A percentile compares a stretch with the other conserved stretches of the same genome.
These are phyloP conservation scores for Amylocarpus encephaloides DNA, from an alignment of 2,329 filamentous ascomycete species.

Conservation along the genomic window DNA sequence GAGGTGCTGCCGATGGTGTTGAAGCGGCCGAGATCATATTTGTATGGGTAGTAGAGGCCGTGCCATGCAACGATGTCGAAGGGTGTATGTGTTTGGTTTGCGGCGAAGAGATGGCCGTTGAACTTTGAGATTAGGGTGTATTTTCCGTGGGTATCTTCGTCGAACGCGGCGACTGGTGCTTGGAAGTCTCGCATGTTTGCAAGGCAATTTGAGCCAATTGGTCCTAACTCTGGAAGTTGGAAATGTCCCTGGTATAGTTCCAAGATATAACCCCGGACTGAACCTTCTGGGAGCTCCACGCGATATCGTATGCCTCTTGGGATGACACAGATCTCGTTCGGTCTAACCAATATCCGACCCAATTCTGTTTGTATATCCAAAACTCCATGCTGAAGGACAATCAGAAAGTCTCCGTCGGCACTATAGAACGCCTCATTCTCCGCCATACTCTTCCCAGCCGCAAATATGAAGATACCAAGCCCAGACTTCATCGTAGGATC, in stretches of 20 bases:
- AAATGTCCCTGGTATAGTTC: slow-evolving; percentile 71
- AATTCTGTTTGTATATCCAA: slow-evolving; percentile 74
- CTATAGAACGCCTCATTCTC: slow-evolving; percentile 74
- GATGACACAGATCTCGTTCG: slow-evolving; percentile 72
- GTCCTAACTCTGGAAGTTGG: slow-evolving; percentile 63
- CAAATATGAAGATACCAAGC: slow-evolving; percentile 74
- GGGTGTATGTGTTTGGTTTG: slow-evolving; percentile 61
- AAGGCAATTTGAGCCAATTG: slow-evolving; percentile 68
- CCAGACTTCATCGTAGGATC: slow-evolving; percentile 74
- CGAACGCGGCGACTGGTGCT: slow-evolving; percentile 62
- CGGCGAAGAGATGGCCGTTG: slow-evolving; percentile 59
- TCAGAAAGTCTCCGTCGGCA: slow-evolving; percentile 71
- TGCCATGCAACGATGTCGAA: slow-evolving; percentile 80
- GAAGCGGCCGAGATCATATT: slow-evolving; percentile 75
- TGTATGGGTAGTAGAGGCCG: slow-evolving; percentile 52
- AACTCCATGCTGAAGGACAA: slow-evolving; percentile 68
- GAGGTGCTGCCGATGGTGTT: slow-evolving; percentile 67
- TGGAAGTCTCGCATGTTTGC: slow-evolving; percentile 73
- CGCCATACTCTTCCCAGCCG: slow-evolving; percentile 71
- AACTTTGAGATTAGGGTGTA: slow-evolving; percentile 58
- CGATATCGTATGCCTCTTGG: slow-evolving; percentile 69
- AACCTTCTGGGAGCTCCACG: slow-evolving; percentile 56
- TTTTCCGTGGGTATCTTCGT: slow-evolving; percentile 43
- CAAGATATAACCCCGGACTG: slow-evolving; percentile 65
- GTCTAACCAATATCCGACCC: slow-evolving; percentile 66